Evolutionary conservation across 495 filamentous ascomycete genomes (phyloP), one percentile per base, ranked within the genome.

Genomic region (Venustampulla echinocandica): DNA sequence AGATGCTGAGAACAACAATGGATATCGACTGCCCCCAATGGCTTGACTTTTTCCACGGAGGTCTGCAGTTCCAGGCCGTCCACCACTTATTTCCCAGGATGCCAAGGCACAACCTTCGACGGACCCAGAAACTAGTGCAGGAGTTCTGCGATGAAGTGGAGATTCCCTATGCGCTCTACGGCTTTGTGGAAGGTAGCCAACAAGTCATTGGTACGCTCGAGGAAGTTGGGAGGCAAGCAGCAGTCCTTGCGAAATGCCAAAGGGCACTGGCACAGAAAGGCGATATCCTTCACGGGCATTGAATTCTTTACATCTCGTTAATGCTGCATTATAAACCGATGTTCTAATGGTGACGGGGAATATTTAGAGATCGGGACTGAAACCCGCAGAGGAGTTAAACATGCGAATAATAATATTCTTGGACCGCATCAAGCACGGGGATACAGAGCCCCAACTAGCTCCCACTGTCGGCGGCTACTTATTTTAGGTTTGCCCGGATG

Each of bases 1-100:
- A 84, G 64, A 96, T 96, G 92, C 74, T 98, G 40, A 77, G 92
- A 46, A 98, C 92, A 10, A 96, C 92, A 6, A 96, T 96, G 92
- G 92, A 98, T 50, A 84, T 98, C 14, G 90, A 95, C 61, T 98
- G 92, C 61, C 87, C 92, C 1, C 69, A 79, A 22, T 98, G 92
- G 92, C 71, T 98, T 14, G 92, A 98, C 58, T 98, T 93, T 62
- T 78, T 98, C 63, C 92, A 98, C 57, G 92, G 92, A 14, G 92
- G 92, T 27, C 68, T 98, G 59, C 92, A 98, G 63, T 97, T 96
- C 62, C 92, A 98, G 63, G 92, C 84, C 23, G 85, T 98, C 46
- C 92, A 98, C 54, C 92, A 98, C 62, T 71, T 98, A 14, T 98
- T 80, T 58, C 92, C 92, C 10, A 77, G 92, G n/a, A 86, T 98